Evolutionary conservation across 2,329 filamentous ascomycete species (phyloP).

Genomic region (Sporothrix variecibatus): DNA sequence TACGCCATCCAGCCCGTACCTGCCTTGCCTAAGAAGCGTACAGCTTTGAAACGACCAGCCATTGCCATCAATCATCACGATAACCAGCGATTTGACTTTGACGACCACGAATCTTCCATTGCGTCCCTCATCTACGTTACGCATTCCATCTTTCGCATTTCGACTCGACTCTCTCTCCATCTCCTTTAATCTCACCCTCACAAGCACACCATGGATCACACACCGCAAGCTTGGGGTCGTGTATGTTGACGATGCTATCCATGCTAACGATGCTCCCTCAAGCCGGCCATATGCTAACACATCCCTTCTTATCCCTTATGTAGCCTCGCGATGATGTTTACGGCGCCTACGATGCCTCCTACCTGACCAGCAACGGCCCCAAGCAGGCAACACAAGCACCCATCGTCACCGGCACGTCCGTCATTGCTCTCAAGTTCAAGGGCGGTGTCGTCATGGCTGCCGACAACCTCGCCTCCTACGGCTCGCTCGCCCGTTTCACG

Average conservation of each 20-base stretch:
- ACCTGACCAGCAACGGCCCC: slow-evolving; percentile 70
- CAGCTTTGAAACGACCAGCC: neutral
- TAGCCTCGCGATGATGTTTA: slow-evolving; percentile 98
- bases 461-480: slow-evolving; percentile 97
- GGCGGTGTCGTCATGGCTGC: slow-evolving; percentile 95
- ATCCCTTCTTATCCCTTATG: neutral
- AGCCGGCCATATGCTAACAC: neutral
- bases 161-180: neutral
- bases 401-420: slow-evolving; percentile 94
- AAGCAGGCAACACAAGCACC: slow-evolving; percentile 88
- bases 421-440: slow-evolving; percentile 92
- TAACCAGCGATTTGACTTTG: neutral
- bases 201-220: slow-evolving; percentile 62
- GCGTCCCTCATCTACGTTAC: neutral
- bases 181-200: neutral
- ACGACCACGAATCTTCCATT: neutral
- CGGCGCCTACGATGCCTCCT: slow-evolving; percentile 85
- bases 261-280: neutral
- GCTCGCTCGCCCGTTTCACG: slow-evolving; percentile 93
- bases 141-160: neutral
- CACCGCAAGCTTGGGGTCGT: slow-evolving; percentile 72
- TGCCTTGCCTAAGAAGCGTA: slow-evolving; percentile 13
- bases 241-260: slow-evolving; percentile 49
- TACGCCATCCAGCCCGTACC: slow-evolving; percentile 17
- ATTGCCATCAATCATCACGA: neutral